These are phyloP conservation scores for Corchorus capsularis DNA, from an alignment of 345 rosid species.

Conservation along the genomic window DNA sequence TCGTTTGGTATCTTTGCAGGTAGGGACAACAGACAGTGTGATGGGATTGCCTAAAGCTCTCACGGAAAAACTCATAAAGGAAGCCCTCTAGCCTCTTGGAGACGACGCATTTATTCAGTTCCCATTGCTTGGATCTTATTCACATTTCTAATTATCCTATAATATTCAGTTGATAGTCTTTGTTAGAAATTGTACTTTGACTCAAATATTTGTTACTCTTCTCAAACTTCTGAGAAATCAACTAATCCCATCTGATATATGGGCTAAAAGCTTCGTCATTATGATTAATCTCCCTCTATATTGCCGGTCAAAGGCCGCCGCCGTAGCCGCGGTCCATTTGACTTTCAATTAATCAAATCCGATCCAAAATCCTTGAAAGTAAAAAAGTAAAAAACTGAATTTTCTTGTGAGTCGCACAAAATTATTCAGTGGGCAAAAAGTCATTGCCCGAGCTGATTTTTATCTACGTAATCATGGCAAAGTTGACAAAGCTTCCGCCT, in stretches of 20 bases:
- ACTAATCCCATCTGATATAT: neutral
- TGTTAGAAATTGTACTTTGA: neutral
- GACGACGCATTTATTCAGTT: neutral
- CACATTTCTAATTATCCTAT: neutral
- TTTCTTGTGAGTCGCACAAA: too few species aligned
- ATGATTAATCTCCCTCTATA: too few species aligned
- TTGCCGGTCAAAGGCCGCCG: too few species aligned
- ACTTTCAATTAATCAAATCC: too few species aligned
- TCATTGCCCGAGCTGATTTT: too few species aligned
- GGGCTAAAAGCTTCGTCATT: neutral
- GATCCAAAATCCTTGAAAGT: too few species aligned
- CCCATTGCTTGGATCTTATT: neutral
- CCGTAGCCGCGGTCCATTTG: too few species aligned
- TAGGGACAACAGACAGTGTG: constrained; percentile 87
- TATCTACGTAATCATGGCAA: too few species aligned
- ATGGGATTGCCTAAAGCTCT: constrained; percentile 89
- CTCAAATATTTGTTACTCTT: neutral
- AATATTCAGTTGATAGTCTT: neutral
- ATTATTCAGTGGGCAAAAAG: too few species aligned
- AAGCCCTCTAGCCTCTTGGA: constrained; percentile 35
- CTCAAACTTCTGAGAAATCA: neutral
- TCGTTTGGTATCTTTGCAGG: constrained; percentile 44
- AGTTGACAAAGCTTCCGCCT: too few species aligned
- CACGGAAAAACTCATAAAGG: constrained; percentile 61
- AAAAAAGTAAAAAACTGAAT: too few species aligned